Percentiles rank a stretch among this genome's conserved stretches.
phyloP scores from a whole-genome alignment of 2,329 filamentous ascomycete genomes.

The Talaromyces sp. region DNA sequence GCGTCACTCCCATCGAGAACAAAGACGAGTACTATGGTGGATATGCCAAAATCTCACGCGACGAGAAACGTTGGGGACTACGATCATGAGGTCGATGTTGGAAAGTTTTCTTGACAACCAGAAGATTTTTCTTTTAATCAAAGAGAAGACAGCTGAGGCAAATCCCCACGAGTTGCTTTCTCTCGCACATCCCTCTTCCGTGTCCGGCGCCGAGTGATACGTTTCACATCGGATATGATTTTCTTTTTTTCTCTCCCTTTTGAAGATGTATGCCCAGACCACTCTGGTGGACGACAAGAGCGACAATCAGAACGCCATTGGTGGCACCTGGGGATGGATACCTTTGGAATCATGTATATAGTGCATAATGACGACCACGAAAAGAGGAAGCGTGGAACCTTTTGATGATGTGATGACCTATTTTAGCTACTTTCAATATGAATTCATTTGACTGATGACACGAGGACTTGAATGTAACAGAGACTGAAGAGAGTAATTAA shows the following conservation, averaged over 20 bases:
- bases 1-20: conserved; percentile 45
- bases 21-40: conserved; percentile 44
- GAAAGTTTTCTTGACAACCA: not conserved
- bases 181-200: conserved; percentile 4
- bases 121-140: not conserved
- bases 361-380: conserved; percentile 3
- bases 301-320: not conserved
- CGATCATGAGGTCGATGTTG: conserved; percentile 2
- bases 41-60: conserved; percentile 40
- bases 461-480: not conserved
- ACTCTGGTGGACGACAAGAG: conserved; percentile 5
- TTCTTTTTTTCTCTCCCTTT: not conserved
- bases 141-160: not conserved
- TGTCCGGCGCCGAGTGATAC: conserved; percentile 11
- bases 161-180: not conserved
- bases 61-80: conserved; percentile 41
- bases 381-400: conserved; percentile 5
- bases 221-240: conserved; percentile 6
- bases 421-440: conserved; percentile 1
- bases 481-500: too few relatives aligned
- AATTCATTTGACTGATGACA: not conserved
- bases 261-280: not conserved
- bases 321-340: not conserved
- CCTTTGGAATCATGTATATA: conserved; percentile 9
- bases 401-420: conserved; percentile 1